Percentiles rank a stretch among this genome's conserved stretches.
Conservation (phyloP, 768 basidiomycete genomes). For the Leccinum incarnatum region DNA sequence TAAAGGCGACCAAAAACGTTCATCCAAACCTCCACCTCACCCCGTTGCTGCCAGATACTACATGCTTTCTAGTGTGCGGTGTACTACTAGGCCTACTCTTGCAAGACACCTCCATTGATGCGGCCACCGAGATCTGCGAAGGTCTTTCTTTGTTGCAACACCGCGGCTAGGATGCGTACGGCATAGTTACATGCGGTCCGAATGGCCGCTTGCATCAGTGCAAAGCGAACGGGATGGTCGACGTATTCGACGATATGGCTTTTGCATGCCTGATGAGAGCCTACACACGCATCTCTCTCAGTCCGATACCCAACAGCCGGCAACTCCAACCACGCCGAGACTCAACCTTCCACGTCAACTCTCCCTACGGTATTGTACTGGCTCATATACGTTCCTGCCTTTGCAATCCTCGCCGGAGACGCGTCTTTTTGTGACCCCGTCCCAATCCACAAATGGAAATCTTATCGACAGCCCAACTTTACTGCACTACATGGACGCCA, state of each 20-base stretch:
- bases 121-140: constrained; percentile 88
- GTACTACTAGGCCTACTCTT: constrained; percentile 85
- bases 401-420: not conserved
- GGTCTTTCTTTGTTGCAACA: constrained; percentile 96
- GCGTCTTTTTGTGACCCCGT: constrained; percentile 3
- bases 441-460: constrained; percentile 75
- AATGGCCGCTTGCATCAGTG: constrained; percentile 97
- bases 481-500: constrained; percentile 92
- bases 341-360: constrained; percentile 99
- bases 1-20: too few relatives aligned
- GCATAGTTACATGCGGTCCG: constrained; percentile 92
- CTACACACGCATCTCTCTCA: constrained; percentile 39
- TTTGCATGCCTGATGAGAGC: constrained; percentile 59
- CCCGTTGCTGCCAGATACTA: too few relatives aligned
- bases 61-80: constrained; percentile 63
- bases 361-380: constrained; percentile 98
- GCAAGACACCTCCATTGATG: constrained; percentile 70
- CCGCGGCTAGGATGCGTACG: constrained; percentile 96
- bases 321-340: constrained; percentile 93
- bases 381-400: constrained; percentile 70
- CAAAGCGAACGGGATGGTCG: constrained; percentile 99
- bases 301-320: constrained; percentile 98
- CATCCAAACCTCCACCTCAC: too few relatives aligned
- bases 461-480: constrained; percentile 88
- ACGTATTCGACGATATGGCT: constrained; percentile 84